phyloP scores from a whole-genome alignment of 129 eudicot species.

The Daucus carota region DH1_v3.0 NC_030381.2:6816501-6817000 shows the following conservation, averaged over 20 bases:
- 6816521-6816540: slow-evolving; percentile 19
- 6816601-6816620: background rate
- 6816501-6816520: slow-evolving; percentile 5
- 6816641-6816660: slow-evolving; percentile 23
- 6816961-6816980: background rate
- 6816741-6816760: background rate
- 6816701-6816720: slow-evolving; percentile 41
- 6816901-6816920: slow-evolving; percentile 26
- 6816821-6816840: slow-evolving; percentile 39
- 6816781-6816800: slow-evolving; percentile 17
- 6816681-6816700: slow-evolving; percentile 53
- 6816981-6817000: background rate
- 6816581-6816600: background rate
- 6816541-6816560: slow-evolving; percentile 2
- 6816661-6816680: slow-evolving; percentile 30
- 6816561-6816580: background rate
- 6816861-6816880: slow-evolving; percentile 27
- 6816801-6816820: slow-evolving; percentile 20
- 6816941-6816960: slow-evolving; percentile 6
- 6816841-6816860: slow-evolving; percentile 34
- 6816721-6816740: slow-evolving; percentile 4
- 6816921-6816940: slow-evolving; percentile 41
- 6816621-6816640: background rate
- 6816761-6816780: slow-evolving; percentile 3
- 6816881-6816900: slow-evolving; percentile 21